Conservation (phyloP, 306 rosid species). For the Senna siamea region DNA sequence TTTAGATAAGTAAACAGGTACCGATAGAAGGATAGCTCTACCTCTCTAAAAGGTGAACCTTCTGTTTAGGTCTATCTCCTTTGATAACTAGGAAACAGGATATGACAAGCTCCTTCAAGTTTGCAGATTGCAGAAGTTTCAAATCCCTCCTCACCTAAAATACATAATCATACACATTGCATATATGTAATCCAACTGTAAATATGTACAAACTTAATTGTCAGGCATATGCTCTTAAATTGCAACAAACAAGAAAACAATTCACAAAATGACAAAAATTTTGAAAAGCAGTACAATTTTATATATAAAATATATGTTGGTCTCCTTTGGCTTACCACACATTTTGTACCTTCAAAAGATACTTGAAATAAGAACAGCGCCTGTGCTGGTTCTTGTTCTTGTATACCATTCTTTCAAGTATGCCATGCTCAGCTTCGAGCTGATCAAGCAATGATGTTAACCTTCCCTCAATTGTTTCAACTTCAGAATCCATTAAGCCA, state of each 20-base stretch:
- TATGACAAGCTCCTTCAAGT: constrained; percentile 69
- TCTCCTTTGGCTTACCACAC: background rate
- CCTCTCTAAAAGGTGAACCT: constrained; percentile 81
- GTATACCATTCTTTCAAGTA: constrained; percentile 72
- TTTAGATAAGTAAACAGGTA: background rate
- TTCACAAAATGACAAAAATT: background rate
- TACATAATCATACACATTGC: background rate
- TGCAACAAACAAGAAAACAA: background rate
- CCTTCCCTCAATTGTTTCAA: constrained; percentile 63
- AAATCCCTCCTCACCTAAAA: constrained; percentile 81
- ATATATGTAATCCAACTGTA: constrained; percentile 18
- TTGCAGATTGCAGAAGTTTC: constrained; percentile 61
- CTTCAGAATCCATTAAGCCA: constrained; percentile 57
- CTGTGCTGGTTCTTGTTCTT: constrained; percentile 97
- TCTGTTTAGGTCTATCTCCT: constrained; percentile 80
- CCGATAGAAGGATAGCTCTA: constrained; percentile 26
- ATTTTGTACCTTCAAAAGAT: constrained; percentile 67
- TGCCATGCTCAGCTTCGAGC: constrained; percentile 65
- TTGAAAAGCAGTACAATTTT: background rate
- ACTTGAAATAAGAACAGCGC: constrained; percentile 73
- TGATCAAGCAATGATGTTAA: constrained; percentile 60
- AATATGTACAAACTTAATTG: background rate
- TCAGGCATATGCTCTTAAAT: background rate
- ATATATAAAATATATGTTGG: background rate
- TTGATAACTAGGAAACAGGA: constrained; percentile 68